A percentile compares a stretch with the other conserved stretches of the same genome.
Evolutionary conservation across 441 rosid species (phyloP).

Genomic region (Euphorbia celastroides): DNA sequence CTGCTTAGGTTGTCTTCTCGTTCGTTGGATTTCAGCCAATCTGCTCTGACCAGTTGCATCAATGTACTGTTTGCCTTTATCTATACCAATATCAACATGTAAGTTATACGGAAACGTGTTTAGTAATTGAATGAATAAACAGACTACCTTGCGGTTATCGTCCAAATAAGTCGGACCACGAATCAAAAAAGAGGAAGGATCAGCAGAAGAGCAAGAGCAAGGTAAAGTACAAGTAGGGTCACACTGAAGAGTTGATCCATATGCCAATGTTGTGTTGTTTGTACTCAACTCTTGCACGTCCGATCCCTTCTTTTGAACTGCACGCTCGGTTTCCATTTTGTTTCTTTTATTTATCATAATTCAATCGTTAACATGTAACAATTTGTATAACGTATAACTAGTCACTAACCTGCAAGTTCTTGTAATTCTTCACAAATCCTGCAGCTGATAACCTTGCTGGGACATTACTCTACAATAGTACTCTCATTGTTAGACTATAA

Average conservation of each 20-base stretch:
- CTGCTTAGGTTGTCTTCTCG: constrained; percentile 74
- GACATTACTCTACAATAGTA: constrained; percentile 28
- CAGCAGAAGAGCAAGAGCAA: constrained; percentile 67
- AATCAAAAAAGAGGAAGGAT: constrained; percentile 70
- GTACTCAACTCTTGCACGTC: constrained; percentile 46
- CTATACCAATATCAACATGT: too few species aligned
- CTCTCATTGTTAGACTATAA: constrained; percentile 1
- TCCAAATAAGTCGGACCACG: constrained; percentile 68
- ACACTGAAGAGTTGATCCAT: constrained; percentile 67
- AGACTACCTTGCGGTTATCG: constrained; percentile 58
- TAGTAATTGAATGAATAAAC: too few species aligned
- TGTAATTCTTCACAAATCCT: constrained; percentile 71
- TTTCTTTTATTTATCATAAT: background rate
- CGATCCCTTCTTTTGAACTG: constrained; percentile 87
- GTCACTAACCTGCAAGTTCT: constrained; percentile 54
- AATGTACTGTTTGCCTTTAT: constrained; percentile 61
- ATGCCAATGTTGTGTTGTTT: constrained; percentile 23
- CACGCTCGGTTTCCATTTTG: constrained; percentile 8
- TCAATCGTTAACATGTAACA: background rate
- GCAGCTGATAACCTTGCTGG: constrained; percentile 55
- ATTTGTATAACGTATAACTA: constrained; percentile 7
- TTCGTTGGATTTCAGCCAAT: constrained; percentile 72
- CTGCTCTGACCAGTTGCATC: constrained; percentile 91
- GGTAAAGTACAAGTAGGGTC: constrained; percentile 48
- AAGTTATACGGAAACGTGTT: too few species aligned